phyloP scores from a whole-genome alignment of 2,329 filamentous ascomycete species.

The Ascochyta koolunga region DNA sequence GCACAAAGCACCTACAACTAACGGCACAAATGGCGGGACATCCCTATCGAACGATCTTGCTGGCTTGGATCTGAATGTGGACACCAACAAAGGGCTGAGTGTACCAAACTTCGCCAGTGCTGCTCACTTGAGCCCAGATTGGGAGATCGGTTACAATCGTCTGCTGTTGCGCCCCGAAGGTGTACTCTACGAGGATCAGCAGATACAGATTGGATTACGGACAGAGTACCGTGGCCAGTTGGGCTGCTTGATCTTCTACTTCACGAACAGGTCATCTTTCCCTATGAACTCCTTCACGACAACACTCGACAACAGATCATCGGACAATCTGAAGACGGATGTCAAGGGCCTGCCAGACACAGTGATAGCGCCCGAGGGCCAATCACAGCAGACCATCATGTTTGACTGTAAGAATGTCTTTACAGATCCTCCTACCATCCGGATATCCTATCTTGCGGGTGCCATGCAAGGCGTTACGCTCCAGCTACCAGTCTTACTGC shows the following conservation, averaged over 20 bases:
- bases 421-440: conserved; percentile 82
- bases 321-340: conserved; percentile 79
- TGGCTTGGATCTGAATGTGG: conserved; percentile 77
- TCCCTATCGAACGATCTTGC: conserved; percentile 66
- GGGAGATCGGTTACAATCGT: conserved; percentile 87
- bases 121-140: conserved; percentile 90
- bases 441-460: conserved; percentile 92
- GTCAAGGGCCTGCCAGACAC: conserved; percentile 88
- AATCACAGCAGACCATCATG: conserved; percentile 93
- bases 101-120: conserved; percentile 88
- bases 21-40: conserved; percentile 58
- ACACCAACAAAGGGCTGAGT: conserved; percentile 64
- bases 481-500: conserved; percentile 83
- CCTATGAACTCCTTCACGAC: conserved; percentile 92
- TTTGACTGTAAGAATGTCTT: conserved; percentile 87
- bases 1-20: conserved; percentile 33
- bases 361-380: conserved; percentile 72
- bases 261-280: conserved; percentile 89
- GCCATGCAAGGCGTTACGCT: conserved; percentile 91
- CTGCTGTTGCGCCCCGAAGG: conserved; percentile 82
- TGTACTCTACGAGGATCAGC: conserved; percentile 90
- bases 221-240: conserved; percentile 96
- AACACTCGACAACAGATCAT: conserved; percentile 75
- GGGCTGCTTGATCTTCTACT: conserved; percentile 94
- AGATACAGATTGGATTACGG: conserved; percentile 88